phyloP scores from a whole-genome alignment of 345 rosid genomes.

The Reutealis trisperma region DNA sequence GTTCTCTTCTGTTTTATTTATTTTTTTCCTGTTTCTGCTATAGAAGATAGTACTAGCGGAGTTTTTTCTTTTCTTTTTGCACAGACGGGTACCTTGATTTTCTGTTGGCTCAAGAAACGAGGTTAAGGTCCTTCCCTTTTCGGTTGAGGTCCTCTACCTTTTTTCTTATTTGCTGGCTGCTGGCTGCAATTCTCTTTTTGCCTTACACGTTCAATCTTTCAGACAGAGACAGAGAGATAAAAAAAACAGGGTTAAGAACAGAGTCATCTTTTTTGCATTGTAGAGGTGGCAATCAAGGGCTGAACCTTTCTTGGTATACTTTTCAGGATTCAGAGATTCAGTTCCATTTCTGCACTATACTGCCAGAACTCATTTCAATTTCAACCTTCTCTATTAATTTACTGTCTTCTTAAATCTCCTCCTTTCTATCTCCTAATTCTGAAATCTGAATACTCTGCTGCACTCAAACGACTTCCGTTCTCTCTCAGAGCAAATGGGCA shows the following conservation, averaged over 20 bases:
- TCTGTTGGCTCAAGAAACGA: conserved; percentile 42
- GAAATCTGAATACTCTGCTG: conserved; percentile 1
- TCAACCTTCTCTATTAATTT: conserved; percentile 14
- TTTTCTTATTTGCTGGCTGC: background rate
- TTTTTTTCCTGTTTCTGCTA: background rate
- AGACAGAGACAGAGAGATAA: background rate
- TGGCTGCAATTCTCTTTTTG: conserved; percentile 27
- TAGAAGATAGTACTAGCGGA: background rate
- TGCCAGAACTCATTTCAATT: conserved; percentile 22
- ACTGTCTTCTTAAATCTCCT: background rate
- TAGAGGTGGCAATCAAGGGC: conserved; percentile 35
- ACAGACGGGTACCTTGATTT: conserved; percentile 2
- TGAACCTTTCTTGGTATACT: conserved; percentile 28
- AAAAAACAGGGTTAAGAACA: conserved; percentile 1
- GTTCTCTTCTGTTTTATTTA: background rate
- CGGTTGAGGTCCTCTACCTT: conserved; percentile 29
- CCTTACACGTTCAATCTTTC: conserved; percentile 32
- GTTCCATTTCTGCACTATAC: conserved; percentile 12
- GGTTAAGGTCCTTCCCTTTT: conserved; percentile 42
- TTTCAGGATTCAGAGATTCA: conserved; percentile 31
- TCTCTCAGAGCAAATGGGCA: conserved; percentile 35
- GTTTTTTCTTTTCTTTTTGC: background rate
- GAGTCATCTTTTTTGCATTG: conserved; percentile 16
- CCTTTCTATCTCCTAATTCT: background rate
- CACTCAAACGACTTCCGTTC: background rate